phyloP scores from a whole-genome alignment of 2,329 filamentous ascomycete genomes.

The Neopestalotiopsis rosae region DNA sequence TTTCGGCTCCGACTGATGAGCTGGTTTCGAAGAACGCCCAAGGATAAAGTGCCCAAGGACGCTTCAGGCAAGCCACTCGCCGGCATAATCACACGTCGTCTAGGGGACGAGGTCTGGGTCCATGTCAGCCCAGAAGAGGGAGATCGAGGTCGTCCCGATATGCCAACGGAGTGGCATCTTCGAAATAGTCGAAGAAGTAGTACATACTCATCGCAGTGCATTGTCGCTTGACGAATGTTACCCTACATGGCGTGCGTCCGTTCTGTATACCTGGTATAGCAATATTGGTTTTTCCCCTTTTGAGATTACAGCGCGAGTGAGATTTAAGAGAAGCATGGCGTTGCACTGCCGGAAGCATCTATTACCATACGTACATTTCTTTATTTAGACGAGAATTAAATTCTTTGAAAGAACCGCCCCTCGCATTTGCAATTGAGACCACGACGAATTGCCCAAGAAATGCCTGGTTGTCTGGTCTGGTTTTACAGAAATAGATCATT shows the following conservation, averaged over 20 bases:
- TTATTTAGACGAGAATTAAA: not conserved
- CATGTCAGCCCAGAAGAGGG: conserved; percentile 48
- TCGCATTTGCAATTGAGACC: no score
- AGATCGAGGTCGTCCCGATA: conserved; percentile 26
- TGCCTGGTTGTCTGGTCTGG: not conserved
- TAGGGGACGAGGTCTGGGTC: conserved; percentile 57
- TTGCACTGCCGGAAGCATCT: not conserved
- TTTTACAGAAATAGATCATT: not conserved
- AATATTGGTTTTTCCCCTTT: not conserved
- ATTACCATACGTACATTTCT: not conserved
- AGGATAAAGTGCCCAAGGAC: conserved; percentile 38
- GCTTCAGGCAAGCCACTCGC: conserved; percentile 42
- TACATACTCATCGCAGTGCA: conserved; percentile 7
- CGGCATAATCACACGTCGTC: conserved; percentile 36
- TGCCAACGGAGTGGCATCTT: not conserved
- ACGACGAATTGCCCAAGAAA: not conserved
- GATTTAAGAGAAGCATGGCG: not conserved
- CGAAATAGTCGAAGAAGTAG: not conserved
- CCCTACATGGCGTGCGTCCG: not conserved
- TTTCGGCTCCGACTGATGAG: conserved; percentile 54
- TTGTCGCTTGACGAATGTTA: not conserved
- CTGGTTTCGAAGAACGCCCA: conserved; percentile 44
- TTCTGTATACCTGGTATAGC: not conserved
- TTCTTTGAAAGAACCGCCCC: no score
- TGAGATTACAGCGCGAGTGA: not conserved